A percentile compares a stretch with the other conserved stretches of the same genome.
phyloP scores from a whole-genome alignment of 768 basidiomycete species.

The Termitomyces sp. region DNA sequence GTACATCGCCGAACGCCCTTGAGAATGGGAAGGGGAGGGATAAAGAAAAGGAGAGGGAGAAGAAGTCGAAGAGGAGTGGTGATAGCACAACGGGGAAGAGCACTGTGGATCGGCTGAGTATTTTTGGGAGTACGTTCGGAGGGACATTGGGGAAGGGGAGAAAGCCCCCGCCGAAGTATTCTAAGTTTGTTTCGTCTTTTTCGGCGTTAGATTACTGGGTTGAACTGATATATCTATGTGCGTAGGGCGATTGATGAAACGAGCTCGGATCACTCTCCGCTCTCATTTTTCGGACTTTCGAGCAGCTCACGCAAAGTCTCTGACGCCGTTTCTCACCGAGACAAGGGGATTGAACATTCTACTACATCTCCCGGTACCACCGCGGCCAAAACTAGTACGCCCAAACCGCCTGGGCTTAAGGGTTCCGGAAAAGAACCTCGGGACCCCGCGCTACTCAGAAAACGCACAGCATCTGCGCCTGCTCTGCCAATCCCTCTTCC shows the following conservation, averaged over 20 bases:
- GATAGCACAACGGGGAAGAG: slow-evolving; percentile 42
- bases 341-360: slow-evolving; percentile 14
- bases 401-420: slow-evolving; percentile 2
- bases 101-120: slow-evolving; percentile 61
- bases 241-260: slow-evolving; percentile 26
- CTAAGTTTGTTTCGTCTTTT: slow-evolving; percentile 41
- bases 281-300: slow-evolving; percentile 46
- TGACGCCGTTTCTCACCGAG: slow-evolving; percentile 22
- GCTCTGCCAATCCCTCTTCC: slow-evolving; percentile 11
- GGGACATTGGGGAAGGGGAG: slow-evolving; percentile 60
- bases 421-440: slow-evolving; percentile 21
- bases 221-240: background rate
- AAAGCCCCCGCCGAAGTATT: slow-evolving; percentile 78
- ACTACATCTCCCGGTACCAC: slow-evolving; percentile 12
- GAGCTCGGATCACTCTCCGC: slow-evolving; percentile 23
- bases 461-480: slow-evolving; percentile 42
- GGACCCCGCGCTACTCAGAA: slow-evolving; percentile 44
- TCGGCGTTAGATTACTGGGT: background rate
- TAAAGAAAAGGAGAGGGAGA: slow-evolving; percentile 15
- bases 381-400: slow-evolving; percentile 20
- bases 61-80: slow-evolving; percentile 28
- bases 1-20: slow-evolving; percentile 21
- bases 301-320: slow-evolving; percentile 36
- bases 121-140: slow-evolving; percentile 69
- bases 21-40: slow-evolving; percentile 8